Percentiles rank a stretch among this genome's conserved stretches.
Conservation (phyloP, 352 stramenopile genomes). For the Pythium phragmiticola region DNA sequence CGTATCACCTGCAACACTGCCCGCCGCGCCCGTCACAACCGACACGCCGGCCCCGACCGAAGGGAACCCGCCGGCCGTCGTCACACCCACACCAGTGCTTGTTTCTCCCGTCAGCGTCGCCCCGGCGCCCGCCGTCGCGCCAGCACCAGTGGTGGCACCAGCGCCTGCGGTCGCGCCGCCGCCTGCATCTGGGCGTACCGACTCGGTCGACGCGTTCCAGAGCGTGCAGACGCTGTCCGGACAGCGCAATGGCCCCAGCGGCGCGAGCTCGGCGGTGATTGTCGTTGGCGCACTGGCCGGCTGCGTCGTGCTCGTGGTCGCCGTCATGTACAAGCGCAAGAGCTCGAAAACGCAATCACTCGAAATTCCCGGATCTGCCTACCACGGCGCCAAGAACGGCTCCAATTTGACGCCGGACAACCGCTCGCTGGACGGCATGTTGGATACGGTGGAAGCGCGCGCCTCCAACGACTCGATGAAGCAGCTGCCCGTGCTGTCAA, state of each 20-base stretch:
- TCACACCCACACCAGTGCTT: too few species aligned
- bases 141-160: too few species aligned
- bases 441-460: constrained; percentile 8
- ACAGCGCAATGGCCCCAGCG: not conserved
- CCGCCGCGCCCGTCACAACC: not conserved
- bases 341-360: constrained; percentile 2
- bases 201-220: constrained; percentile 17
- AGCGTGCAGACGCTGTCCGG: not conserved
- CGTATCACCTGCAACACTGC: not conserved
- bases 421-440: constrained; percentile 23
- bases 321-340: constrained; percentile 44
- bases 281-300: constrained; percentile 36
- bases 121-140: too few species aligned
- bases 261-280: constrained; percentile 8
- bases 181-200: not conserved
- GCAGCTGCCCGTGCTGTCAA: constrained; percentile 16
- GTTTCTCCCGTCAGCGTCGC: too few species aligned
- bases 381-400: constrained; percentile 13
- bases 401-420: constrained; percentile 23
- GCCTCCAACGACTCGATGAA: constrained; percentile 20
- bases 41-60: not conserved
- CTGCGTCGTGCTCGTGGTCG: constrained; percentile 38
- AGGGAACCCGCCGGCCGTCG: too few species aligned
- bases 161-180: not conserved
- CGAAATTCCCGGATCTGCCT: constrained; percentile 8